Evolutionary conservation across 768 basidiomycete genomes (phyloP).

Genomic region (Postia placenta): DNA sequence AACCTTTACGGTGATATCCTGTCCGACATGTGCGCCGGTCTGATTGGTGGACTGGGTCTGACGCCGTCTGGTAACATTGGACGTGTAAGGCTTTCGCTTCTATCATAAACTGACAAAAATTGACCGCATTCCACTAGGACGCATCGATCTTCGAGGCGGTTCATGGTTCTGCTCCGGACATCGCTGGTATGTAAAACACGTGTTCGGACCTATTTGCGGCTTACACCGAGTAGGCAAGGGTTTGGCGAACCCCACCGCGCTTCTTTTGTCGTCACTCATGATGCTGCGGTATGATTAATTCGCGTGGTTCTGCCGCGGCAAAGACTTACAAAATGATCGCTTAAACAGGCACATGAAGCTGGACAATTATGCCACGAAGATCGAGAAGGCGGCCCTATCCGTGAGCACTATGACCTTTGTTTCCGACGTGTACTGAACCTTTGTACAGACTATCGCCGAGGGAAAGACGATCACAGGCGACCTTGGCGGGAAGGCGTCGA

Average conservation of each 20-base stretch:
- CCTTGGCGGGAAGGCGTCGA: slow-evolving; percentile 88
- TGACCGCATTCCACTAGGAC: slow-evolving; percentile 48
- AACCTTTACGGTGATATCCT: slow-evolving; percentile 95
- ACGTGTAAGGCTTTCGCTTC: slow-evolving; percentile 45
- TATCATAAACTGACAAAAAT: slow-evolving; percentile 2
- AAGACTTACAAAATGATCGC: slow-evolving; percentile 15
- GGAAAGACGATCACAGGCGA: slow-evolving; percentile 95
- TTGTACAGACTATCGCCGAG: slow-evolving; percentile 85
- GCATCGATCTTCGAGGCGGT: slow-evolving; percentile 99
- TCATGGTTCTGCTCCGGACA: slow-evolving; percentile 99
- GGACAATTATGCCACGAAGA: slow-evolving; percentile 74
- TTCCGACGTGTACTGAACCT: slow-evolving; percentile 6
- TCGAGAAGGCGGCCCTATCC: slow-evolving; percentile 85
- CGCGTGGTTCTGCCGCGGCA: neutral
- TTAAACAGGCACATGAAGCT: slow-evolving; percentile 86
- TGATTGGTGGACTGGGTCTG: slow-evolving; percentile 95
- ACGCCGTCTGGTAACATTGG: slow-evolving; percentile 99
- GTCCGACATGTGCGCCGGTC: slow-evolving; percentile 91
- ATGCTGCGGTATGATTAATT: slow-evolving; percentile 75
- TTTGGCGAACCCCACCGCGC: slow-evolving; percentile 98
- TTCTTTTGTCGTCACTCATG: slow-evolving; percentile 93
- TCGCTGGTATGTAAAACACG: slow-evolving; percentile 60
- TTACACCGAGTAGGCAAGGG: slow-evolving; percentile 57
- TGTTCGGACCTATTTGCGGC: neutral
- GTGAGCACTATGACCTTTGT: slow-evolving; percentile 49